These are phyloP conservation scores for Metschnikowia rubicola DNA, from an alignment of 805 yeast genomes.

Conservation along the genomic window DNA sequence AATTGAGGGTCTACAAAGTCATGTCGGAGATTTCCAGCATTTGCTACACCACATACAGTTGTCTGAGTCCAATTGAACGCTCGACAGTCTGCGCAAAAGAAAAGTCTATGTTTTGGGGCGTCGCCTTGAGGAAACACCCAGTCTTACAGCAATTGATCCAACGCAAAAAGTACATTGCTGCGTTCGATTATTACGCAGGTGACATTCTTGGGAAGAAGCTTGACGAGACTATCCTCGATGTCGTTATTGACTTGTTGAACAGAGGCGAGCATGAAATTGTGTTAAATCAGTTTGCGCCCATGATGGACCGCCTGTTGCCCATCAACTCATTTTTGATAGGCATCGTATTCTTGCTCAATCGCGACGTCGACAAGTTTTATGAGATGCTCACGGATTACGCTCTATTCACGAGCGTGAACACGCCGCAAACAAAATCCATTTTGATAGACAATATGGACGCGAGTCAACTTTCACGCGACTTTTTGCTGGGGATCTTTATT, in stretches of 20 bases:
- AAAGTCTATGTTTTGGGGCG: slow-evolving; percentile 31
- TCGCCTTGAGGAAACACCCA: slow-evolving; percentile 21
- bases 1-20: slow-evolving; percentile 25
- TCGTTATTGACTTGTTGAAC: slow-evolving; percentile 15
- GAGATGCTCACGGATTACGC: slow-evolving; percentile 23
- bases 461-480: slow-evolving; percentile 18
- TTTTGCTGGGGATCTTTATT: slow-evolving; percentile 22
- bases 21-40: slow-evolving; percentile 26
- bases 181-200: slow-evolving; percentile 27
- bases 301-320: slow-evolving; percentile 16
- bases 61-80: slow-evolving; percentile 16
- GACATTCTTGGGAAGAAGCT: slow-evolving; percentile 8
- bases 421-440: slow-evolving; percentile 9
- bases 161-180: slow-evolving; percentile 19
- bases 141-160: slow-evolving; percentile 19
- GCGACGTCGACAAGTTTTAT: slow-evolving; percentile 23
- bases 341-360: slow-evolving; percentile 29
- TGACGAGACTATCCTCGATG: slow-evolving; percentile 9
- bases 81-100: slow-evolving; percentile 18
- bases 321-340: slow-evolving; percentile 33
- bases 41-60: slow-evolving; percentile 17
- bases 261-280: slow-evolving; percentile 12
- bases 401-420: slow-evolving; percentile 16
- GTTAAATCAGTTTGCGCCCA: slow-evolving; percentile 11
- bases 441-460: slow-evolving; percentile 14